Percentiles rank a stretch among this genome's conserved stretches.
Evolutionary conservation across 2,329 filamentous ascomycete genomes (phyloP).

Genomic region (Aspergillus aculeatus): DNA sequence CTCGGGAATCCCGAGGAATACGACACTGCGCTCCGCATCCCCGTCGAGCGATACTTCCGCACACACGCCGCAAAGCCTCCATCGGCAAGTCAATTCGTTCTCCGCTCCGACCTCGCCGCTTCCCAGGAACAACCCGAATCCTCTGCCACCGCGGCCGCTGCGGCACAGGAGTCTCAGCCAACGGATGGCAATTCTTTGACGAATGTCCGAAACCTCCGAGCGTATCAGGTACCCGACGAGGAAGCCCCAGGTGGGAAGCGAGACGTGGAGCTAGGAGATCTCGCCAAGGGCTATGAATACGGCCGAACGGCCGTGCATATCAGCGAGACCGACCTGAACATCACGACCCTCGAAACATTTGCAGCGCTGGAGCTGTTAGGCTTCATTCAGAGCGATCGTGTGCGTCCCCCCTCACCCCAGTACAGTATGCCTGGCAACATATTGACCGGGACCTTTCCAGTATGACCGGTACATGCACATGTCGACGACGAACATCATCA

Average conservation of each 20-base stretch:
- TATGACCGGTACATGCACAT: constrained; percentile 84
- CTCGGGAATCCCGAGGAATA: constrained; percentile 75
- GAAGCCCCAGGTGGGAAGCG: constrained; percentile 72
- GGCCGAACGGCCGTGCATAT: constrained; percentile 90
- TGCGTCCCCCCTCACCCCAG: constrained; percentile 37
- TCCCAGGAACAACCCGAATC: constrained; percentile 56
- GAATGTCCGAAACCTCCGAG: constrained; percentile 71
- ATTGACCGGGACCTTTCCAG: constrained; percentile 39
- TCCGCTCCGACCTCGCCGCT: constrained; percentile 46
- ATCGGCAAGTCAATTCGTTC: constrained; percentile 74
- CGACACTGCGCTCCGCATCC: constrained; percentile 73
- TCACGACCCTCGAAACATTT: constrained; percentile 80
- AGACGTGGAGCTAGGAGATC: constrained; percentile 75
- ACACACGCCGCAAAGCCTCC: constrained; percentile 74
- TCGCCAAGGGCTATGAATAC: constrained; percentile 94
- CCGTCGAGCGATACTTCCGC: constrained; percentile 87
- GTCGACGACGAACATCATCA: constrained; percentile 74
- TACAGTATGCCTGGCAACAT: background rate
- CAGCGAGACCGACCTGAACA: constrained; percentile 77
- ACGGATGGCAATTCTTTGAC: constrained; percentile 52
- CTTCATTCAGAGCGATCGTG: constrained; percentile 72
- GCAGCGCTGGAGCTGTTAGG: constrained; percentile 79
- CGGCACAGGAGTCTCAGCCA: constrained; percentile 32
- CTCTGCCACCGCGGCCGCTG: constrained; percentile 45
- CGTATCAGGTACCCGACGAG: constrained; percentile 77